Conservation (phyloP, 257 asterid species). For the Solanum okadae region DNA sequence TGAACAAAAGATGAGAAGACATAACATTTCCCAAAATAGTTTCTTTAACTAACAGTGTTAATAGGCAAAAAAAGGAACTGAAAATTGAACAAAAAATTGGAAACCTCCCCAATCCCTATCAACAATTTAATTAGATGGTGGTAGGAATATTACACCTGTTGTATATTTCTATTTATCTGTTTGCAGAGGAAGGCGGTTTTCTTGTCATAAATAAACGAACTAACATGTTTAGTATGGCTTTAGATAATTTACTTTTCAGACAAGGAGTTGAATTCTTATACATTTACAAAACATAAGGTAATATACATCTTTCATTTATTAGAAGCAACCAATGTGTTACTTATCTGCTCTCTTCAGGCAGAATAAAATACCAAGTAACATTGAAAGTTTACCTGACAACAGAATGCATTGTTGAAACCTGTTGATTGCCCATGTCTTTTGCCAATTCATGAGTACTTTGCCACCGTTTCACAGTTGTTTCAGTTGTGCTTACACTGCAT, state of each 20-base stretch:
- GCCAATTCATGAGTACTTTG: conserved; percentile 37
- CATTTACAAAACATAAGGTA: not conserved
- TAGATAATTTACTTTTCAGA: not conserved
- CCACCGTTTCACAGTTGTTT: conserved; percentile 41
- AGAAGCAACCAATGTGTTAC: not conserved
- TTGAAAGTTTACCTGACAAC: conserved; percentile 38
- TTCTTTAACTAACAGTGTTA: not conserved
- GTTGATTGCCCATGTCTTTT: conserved; percentile 44
- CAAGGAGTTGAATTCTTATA: not conserved
- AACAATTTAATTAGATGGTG: not conserved
- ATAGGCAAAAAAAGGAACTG: not conserved
- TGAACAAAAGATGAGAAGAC: not conserved
- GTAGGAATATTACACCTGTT: not conserved
- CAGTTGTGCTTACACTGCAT: conserved; percentile 47
- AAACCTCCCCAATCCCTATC: not conserved
- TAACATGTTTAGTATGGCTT: not conserved
- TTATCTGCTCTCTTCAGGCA: not conserved
- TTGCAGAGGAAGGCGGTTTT: not conserved
- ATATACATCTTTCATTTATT: not conserved
- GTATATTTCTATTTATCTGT: not conserved
- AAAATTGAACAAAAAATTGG: not conserved
- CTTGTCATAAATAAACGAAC: not conserved
- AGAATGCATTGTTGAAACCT: conserved; percentile 32
- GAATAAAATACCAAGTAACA: not conserved
- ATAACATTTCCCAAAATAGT: not conserved